These are phyloP conservation scores for Cryphonectria carpinicola DNA, from an alignment of 2,329 filamentous ascomycete genomes.

Conservation along the genomic window DNA sequence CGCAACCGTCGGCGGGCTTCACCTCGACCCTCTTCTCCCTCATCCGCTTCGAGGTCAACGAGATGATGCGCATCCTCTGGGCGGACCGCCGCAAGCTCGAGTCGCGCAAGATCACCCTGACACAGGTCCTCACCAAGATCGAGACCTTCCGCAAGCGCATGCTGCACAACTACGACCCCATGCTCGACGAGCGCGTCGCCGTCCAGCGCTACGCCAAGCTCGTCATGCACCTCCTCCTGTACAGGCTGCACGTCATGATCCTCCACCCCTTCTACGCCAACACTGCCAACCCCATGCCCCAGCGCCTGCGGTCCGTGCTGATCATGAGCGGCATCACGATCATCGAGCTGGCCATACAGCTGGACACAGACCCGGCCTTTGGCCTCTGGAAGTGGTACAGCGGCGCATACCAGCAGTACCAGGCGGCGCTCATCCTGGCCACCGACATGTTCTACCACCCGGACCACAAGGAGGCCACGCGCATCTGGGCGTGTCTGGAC, in stretches of 20 bases:
- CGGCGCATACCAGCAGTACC: conserved; percentile 74
- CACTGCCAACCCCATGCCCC: conserved; percentile 54
- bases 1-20: conserved; percentile 57
- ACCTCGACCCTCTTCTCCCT: conserved; percentile 70
- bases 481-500: conserved; percentile 73
- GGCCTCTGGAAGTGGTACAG: conserved; percentile 70
- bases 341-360: conserved; percentile 51
- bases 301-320: conserved; percentile 65
- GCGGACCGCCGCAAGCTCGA: conserved; percentile 69
- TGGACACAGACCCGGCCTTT: conserved; percentile 52
- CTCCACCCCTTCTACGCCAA: conserved; percentile 68
- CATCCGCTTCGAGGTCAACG: conserved; percentile 73
- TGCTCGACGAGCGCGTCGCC: conserved; percentile 63
- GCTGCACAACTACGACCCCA: conserved; percentile 66
- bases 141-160: conserved; percentile 69
- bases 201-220: conserved; percentile 66
- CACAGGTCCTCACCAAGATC: conserved; percentile 67
- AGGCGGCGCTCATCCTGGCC: conserved; percentile 69
- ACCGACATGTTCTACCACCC: conserved; percentile 67
- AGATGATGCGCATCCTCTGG: conserved; percentile 74
- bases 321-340: conserved; percentile 62
- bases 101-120: conserved; percentile 62
- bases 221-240: conserved; percentile 66
- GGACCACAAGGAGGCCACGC: conserved; percentile 59
- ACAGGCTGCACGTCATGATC: conserved; percentile 67